Evolutionary conservation across 495 filamentous ascomycete genomes (phyloP).

Genomic region (Daldinia vernicosa): DNA sequence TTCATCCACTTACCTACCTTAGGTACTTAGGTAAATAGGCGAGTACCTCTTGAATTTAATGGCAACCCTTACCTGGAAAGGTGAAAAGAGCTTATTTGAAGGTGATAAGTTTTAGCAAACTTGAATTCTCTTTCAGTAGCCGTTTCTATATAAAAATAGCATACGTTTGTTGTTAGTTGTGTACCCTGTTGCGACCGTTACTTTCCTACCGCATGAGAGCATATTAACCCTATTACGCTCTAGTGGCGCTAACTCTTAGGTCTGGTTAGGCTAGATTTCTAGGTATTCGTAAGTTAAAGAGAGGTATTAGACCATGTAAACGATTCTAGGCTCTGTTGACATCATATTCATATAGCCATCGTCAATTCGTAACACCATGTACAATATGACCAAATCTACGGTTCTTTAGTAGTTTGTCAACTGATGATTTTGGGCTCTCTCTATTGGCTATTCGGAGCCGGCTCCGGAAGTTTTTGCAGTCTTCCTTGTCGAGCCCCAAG

Average conservation of each 20-base stretch:
- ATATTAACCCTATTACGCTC: too few species aligned
- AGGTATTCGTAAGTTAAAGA: too few species aligned
- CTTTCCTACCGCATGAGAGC: neutral
- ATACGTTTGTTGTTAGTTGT: neutral
- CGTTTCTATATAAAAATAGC: too few species aligned
- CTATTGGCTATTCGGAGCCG: constrained; percentile 37
- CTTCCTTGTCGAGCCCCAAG: constrained; percentile 18
- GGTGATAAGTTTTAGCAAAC: too few species aligned
- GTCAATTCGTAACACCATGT: neutral
- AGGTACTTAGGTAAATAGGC: too few species aligned
- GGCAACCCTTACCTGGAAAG: too few species aligned
- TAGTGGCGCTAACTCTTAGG: too few species aligned
- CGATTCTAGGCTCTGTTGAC: neutral
- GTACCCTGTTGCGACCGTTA: neutral
- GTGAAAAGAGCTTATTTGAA: too few species aligned
- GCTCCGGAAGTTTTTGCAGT: constrained; percentile 15
- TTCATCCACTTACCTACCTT: too few species aligned
- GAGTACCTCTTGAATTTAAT: too few species aligned
- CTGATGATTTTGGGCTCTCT: constrained; percentile 1
- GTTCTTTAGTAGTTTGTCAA: constrained; percentile 9
- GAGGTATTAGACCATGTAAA: neutral
- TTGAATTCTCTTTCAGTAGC: too few species aligned
- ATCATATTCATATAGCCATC: constrained; percentile 7
- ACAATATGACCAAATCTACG: constrained; percentile 4
- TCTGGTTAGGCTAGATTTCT: too few species aligned